A percentile compares a stretch with the other conserved stretches of the same genome.
These are phyloP conservation scores for Chlorella sp. DNA, from an alignment of 139 green algal genomes.

Conservation along the genomic window DNA sequence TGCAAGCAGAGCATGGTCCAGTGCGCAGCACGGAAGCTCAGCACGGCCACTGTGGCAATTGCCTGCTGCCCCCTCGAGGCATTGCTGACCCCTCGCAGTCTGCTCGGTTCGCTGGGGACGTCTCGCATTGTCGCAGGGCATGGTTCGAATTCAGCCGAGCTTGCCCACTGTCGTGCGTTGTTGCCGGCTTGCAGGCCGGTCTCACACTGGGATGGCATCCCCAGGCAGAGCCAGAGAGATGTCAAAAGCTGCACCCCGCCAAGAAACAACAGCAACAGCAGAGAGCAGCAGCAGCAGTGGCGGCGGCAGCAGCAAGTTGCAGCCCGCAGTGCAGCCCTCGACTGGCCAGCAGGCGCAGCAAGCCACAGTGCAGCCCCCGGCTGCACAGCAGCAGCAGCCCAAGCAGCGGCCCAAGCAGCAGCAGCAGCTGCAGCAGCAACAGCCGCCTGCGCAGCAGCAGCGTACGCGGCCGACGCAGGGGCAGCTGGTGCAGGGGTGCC, in stretches of 20 bases:
- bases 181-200: no score
- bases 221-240: no score
- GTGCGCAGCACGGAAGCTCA: neutral
- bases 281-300: neutral
- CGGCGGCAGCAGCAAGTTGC: neutral
- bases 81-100: no score
- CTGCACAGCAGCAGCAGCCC: neutral
- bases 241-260: no score
- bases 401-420: neutral
- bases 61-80: neutral
- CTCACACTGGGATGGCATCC: no score
- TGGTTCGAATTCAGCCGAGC: no score
- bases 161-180: no score
- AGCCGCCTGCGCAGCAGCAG: neutral
- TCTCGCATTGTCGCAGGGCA: no score
- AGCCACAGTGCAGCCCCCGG: neutral
- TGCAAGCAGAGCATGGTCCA: no score
- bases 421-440: neutral
- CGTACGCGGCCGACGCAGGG: slow-evolving; percentile 45
- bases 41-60: neutral
- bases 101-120: no score
- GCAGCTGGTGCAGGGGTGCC: slow-evolving; percentile 51
- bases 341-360: neutral
- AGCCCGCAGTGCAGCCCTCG: neutral
- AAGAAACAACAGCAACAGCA: no score